Evolutionary conservation across 2,329 filamentous ascomycete species (phyloP).

Genomic region (Hymenoscyphus linearis): DNA sequence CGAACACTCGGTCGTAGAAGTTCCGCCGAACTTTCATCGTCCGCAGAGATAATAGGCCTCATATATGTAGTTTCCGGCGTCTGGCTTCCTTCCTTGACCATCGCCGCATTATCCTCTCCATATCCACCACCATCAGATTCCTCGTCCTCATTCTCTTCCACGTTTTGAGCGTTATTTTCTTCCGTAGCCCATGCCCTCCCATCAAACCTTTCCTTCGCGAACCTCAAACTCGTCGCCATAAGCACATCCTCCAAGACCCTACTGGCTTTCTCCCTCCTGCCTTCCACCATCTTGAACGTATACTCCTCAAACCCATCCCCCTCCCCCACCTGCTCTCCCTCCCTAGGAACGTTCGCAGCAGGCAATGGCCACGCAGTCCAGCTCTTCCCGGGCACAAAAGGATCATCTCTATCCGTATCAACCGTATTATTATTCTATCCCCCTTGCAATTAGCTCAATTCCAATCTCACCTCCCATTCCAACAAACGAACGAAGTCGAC

Average conservation of each 20-base stretch:
- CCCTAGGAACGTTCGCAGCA: conserved; percentile 53
- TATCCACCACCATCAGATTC: not conserved
- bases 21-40: conserved; percentile 62
- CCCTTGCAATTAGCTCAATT: not conserved
- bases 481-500: conserved; percentile 25
- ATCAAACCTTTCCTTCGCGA: conserved; percentile 61
- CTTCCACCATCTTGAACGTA: conserved; percentile 43
- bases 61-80: conserved; percentile 6
- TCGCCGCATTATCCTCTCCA: conserved; percentile 12
- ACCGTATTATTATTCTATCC: conserved; percentile 7
- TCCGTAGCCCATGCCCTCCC: conserved; percentile 33
- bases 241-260: conserved; percentile 65
- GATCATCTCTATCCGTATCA: conserved; percentile 34
- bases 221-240: conserved; percentile 57
- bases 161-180: not conserved
- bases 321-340: conserved; percentile 44
- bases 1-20: conserved; percentile 64
- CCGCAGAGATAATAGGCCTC: conserved; percentile 53
- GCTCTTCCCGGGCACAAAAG: conserved; percentile 48
- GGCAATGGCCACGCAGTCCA: conserved; percentile 88
- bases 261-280: conserved; percentile 44
- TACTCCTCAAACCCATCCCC: conserved; percentile 46
- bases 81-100: not conserved
- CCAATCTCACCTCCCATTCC: not conserved
- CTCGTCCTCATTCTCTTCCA: conserved; percentile 7